Conservation (phyloP, 1,284 basidiomycete genomes). For the Phylloporus sp. region DNA sequence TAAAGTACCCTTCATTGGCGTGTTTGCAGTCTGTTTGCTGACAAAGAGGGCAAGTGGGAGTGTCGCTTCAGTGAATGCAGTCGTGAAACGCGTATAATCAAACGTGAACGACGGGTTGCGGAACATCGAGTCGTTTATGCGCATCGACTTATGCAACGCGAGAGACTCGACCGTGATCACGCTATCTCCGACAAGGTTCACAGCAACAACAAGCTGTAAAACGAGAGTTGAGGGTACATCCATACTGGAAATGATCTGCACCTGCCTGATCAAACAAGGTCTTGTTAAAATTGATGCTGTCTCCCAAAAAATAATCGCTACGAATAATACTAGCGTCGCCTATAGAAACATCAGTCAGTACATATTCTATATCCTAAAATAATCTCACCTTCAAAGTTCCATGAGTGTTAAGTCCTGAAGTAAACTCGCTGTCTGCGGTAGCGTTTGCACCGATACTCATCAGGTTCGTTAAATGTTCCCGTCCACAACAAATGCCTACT, state of each 20-base stretch:
- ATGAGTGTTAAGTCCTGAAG: constrained; percentile 31
- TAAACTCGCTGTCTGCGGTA: constrained; percentile 21
- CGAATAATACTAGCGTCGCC: constrained; percentile 39
- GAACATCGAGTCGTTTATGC: constrained; percentile 37
- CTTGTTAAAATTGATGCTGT: constrained; percentile 36
- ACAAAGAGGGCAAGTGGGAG: constrained; percentile 40
- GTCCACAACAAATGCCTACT: constrained; percentile 33
- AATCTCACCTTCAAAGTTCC: constrained; percentile 31
- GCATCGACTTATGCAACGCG: constrained; percentile 21
- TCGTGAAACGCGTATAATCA: constrained; percentile 24
- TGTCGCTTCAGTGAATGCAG: constrained; percentile 29
- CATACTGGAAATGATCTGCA: not conserved
- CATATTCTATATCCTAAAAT: not conserved
- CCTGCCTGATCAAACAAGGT: constrained; percentile 36
- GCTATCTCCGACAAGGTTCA: constrained; percentile 24
- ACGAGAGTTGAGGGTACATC: constrained; percentile 3
- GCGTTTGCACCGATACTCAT: constrained; percentile 38
- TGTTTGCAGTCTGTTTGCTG: constrained; percentile 36
- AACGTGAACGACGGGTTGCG: constrained; percentile 36
- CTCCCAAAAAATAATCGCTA: constrained; percentile 36
- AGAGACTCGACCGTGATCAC: constrained; percentile 29
- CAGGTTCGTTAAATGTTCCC: constrained; percentile 40
- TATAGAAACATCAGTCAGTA: constrained; percentile 12
- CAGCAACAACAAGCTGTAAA: constrained; percentile 26
- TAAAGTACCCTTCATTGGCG: constrained; percentile 21